Conservation (phyloP, 176 grass and related monocot species). For the Oryza longistaminata region DNA sequence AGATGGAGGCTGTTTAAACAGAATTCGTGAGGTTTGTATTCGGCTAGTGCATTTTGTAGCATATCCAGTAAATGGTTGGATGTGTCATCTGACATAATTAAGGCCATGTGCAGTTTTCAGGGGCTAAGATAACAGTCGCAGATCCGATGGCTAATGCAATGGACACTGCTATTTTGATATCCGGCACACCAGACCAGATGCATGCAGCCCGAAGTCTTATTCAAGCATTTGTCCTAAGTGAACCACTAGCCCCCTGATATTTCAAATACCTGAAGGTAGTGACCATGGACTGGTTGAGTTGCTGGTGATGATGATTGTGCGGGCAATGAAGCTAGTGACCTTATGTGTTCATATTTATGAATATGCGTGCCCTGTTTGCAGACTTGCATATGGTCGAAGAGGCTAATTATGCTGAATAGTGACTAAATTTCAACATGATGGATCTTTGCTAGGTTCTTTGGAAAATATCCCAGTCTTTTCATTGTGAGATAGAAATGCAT, state of each 20-base stretch:
- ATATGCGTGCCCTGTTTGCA: conserved; percentile 23
- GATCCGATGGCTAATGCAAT: conserved; percentile 67
- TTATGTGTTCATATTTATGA: conserved; percentile 32
- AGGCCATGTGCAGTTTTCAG: conserved; percentile 75
- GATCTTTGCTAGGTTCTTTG: conserved; percentile 28
- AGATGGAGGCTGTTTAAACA: conserved; percentile 86
- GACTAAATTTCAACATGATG: conserved; percentile 10
- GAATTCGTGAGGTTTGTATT: conserved; percentile 73
- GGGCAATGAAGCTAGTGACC: conserved; percentile 20
- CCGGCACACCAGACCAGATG: conserved; percentile 80
- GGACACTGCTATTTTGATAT: conserved; percentile 71
- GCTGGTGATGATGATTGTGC: conserved; percentile 17
- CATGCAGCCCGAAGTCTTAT: conserved; percentile 91
- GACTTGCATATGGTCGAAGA: conserved; percentile 33
- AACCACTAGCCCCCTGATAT: conserved; percentile 54
- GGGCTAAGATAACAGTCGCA: conserved; percentile 82
- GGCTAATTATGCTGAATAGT: conserved; percentile 33
- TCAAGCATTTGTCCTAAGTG: conserved; percentile 90
- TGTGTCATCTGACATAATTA: conserved; percentile 29
- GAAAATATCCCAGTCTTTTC: background rate
- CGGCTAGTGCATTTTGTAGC: conserved; percentile 10
- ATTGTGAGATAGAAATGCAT: conserved; percentile 22
- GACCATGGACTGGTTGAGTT: background rate
- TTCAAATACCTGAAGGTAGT: conserved; percentile 39
- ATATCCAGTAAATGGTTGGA: background rate